Base-by-base conservation (phyloP, 352 stramenopile species). In the Phytopythium kandeliae region DNA sequence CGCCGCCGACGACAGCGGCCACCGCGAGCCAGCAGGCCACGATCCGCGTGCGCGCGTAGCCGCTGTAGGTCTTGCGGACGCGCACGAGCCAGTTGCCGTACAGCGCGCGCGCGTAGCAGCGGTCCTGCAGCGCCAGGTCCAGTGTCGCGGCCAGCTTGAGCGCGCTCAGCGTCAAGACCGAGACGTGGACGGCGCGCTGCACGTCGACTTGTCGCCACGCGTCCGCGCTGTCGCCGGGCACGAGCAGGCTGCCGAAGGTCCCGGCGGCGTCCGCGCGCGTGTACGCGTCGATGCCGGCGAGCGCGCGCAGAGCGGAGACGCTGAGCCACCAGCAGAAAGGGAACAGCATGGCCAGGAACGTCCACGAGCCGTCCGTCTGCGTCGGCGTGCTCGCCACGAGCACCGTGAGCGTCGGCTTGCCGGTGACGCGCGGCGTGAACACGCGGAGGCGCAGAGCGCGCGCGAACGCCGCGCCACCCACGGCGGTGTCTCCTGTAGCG, bases 301-400 rank as follows among this genome's bases (percentile, higher is more conserved):
- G 45, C 19, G 38, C 63, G 51, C 22, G 59, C 36, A 16, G 44
- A 61, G 53, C 0, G 21, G 43, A 66, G 21, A 62, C 48, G 36
- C 58, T 21, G 24, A 37, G 35, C 19, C 50, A 56, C 72, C 73
- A 86, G 6, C 63, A 12, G 7, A 77, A 58, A 4, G 73, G 73
- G 19, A 64, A 74, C 17, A 51, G 28, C 46, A 63, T 36, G n/a
- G 46, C 52, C 42, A 81, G 24, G 26, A 87, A 74, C 26, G 76
- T 84, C 71, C 71, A 85, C 0, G 76, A 87, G 19, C 76, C 76
- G 33, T 81, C 59, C 17, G 65, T 56, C 26, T 55, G 55, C 11
- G 47, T 54, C 5, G 45, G 56, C 16, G 57, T 25, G 48, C 69
- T 66, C 46, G 48, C 60, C 31, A 57, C 62, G n/a, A 52, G 51